Conservation (phyloP, 768 basidiomycete genomes). For the Xerocomus brunneocitrinus region DNA sequence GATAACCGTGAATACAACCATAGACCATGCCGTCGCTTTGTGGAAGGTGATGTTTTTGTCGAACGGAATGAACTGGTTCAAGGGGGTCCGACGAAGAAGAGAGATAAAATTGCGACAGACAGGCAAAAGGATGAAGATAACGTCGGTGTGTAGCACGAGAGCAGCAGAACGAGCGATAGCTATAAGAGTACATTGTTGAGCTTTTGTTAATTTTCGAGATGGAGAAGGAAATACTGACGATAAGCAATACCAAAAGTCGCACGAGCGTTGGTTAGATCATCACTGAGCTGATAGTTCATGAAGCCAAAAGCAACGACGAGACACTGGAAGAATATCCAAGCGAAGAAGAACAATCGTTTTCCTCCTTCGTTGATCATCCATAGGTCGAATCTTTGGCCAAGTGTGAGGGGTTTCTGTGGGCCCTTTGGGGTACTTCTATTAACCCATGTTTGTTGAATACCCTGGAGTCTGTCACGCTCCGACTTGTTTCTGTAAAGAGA, state of each 20-base stretch:
- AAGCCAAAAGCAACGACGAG: slow-evolving; percentile 75
- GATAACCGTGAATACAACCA: slow-evolving; percentile 69
- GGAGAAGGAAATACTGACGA: slow-evolving; percentile 41
- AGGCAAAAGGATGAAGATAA: slow-evolving; percentile 90
- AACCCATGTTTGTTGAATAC: slow-evolving; percentile 65
- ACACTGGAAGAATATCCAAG: slow-evolving; percentile 78
- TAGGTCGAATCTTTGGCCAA: slow-evolving; percentile 48
- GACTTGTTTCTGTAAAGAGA: slow-evolving; percentile 82
- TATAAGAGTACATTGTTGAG: slow-evolving; percentile 25
- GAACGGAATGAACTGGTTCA: slow-evolving; percentile 86
- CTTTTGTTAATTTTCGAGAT: neutral
- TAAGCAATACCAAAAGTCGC: slow-evolving; percentile 72
- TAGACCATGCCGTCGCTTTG: slow-evolving; percentile 88
- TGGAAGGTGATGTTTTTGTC: slow-evolving; percentile 92
- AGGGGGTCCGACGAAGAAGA: slow-evolving; percentile 75
- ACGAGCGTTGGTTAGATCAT: slow-evolving; percentile 67
- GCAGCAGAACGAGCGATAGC: slow-evolving; percentile 87
- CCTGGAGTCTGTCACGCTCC: slow-evolving; percentile 79
- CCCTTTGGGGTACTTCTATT: slow-evolving; percentile 23
- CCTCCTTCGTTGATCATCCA: slow-evolving; percentile 97
- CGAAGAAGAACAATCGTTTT: slow-evolving; percentile 67
- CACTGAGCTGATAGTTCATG: slow-evolving; percentile 73
- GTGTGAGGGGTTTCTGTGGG: slow-evolving; percentile 36
- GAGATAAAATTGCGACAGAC: slow-evolving; percentile 96
- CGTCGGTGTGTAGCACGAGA: slow-evolving; percentile 85